These are phyloP conservation scores for Mastigamoeba balamuthi DNA, from an alignment of 78 protist species.

Conservation along the genomic window DNA sequence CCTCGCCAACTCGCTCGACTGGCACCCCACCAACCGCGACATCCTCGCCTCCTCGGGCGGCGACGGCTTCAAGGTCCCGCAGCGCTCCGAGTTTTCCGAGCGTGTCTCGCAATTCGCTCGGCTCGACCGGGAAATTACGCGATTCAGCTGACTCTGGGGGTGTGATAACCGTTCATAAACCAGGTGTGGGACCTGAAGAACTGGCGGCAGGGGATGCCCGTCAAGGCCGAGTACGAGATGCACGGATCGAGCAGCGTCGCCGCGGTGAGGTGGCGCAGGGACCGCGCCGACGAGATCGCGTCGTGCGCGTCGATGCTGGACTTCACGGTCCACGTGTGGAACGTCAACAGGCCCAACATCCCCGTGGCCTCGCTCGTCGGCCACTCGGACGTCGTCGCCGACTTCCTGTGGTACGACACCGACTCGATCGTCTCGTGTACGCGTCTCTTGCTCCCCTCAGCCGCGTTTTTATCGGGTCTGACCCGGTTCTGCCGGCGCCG, in stretches of 20 bases:
- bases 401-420: constrained; percentile 13
- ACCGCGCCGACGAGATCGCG: constrained; percentile 37
- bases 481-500: not conserved
- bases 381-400: constrained; percentile 52
- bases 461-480: not conserved
- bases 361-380: constrained; percentile 33
- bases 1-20: constrained; percentile 41
- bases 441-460: too few relatives aligned
- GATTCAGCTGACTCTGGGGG: not conserved
- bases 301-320: constrained; percentile 51
- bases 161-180: not conserved
- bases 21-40: constrained; percentile 56
- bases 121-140: not conserved
- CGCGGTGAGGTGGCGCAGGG: constrained; percentile 48
- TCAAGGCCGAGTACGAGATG: constrained; percentile 7
- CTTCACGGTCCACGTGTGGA: constrained; percentile 48
- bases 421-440: constrained; percentile 15
- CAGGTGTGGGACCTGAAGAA: not conserved
- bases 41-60: constrained; percentile 52
- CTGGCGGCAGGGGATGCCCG: not conserved
- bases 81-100: constrained; percentile 27
- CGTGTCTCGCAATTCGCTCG: not conserved
- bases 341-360: constrained; percentile 31
- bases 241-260: constrained; percentile 48
- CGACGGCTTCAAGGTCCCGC: constrained; percentile 41